A percentile compares a stretch with the other conserved stretches of the same genome.
Conservation (phyloP, 2,329 filamentous ascomycete genomes). For the Mollisia scopiformis region DNA sequence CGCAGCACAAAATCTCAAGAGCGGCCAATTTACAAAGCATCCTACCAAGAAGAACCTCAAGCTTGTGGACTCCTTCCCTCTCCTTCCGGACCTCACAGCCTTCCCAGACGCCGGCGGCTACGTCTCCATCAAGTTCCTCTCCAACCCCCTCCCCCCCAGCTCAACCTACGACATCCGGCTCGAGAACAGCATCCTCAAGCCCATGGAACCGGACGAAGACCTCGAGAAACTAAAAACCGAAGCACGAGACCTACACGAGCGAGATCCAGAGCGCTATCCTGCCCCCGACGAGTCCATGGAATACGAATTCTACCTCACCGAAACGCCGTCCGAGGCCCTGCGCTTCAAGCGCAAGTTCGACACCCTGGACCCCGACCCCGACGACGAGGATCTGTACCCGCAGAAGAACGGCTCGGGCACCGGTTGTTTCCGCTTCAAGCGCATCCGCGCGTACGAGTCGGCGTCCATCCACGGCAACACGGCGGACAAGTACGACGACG, state of each 20-base stretch:
- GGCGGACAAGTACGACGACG: conserved; percentile 63
- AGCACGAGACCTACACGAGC: conserved; percentile 56
- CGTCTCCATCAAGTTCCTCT: conserved; percentile 69
- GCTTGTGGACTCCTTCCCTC: conserved; percentile 60
- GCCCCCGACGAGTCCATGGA: conserved; percentile 62
- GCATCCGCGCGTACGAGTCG: conserved; percentile 67
- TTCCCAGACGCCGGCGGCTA: conserved; percentile 73
- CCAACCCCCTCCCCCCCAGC: conserved; percentile 60
- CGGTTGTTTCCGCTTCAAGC: conserved; percentile 62
- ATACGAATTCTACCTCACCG: conserved; percentile 68
- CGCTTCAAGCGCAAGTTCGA: conserved; percentile 66
- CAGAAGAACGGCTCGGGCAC: conserved; percentile 46
- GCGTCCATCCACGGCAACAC: conserved; percentile 56
- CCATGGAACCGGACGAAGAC: conserved; percentile 57
- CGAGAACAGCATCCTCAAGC: conserved; percentile 62
- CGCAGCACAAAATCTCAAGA: conserved; percentile 56
- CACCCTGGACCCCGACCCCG: conserved; percentile 55
- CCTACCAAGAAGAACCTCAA: conserved; percentile 59
- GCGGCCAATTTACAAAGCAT: conserved; percentile 57
- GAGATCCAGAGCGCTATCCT: conserved; percentile 58
- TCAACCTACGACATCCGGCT: conserved; percentile 62
- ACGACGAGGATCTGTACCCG: conserved; percentile 58
- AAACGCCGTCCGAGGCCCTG: conserved; percentile 49
- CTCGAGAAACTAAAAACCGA: conserved; percentile 53
- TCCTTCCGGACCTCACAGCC: conserved; percentile 68